Conservation (phyloP, 1,284 basidiomycete genomes). For the Agroathelia rolfsii region DNA sequence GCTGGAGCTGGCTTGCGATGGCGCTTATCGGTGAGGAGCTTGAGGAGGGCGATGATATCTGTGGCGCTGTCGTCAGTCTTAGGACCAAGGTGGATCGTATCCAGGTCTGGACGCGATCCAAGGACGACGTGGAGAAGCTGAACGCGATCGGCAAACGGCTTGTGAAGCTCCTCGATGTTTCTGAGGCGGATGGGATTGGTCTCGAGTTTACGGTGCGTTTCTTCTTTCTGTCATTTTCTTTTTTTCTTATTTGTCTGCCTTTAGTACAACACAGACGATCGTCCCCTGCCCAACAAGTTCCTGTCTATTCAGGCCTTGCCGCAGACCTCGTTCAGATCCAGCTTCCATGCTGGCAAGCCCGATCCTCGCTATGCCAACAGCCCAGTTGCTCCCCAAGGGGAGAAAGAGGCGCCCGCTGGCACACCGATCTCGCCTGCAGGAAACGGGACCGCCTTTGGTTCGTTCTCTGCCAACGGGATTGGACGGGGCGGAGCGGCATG, state of each 20-base stretch:
- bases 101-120: constrained; percentile 79
- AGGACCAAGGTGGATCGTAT: constrained; percentile 84
- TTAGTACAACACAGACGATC: constrained; percentile 75
- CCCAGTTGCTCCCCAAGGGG: constrained; percentile 17
- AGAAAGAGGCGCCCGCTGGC: neutral
- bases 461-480: no score
- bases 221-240: constrained; percentile 3
- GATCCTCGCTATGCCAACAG: constrained; percentile 10
- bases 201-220: constrained; percentile 76
- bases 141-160: constrained; percentile 79
- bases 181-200: constrained; percentile 69
- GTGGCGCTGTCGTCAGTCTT: constrained; percentile 84
- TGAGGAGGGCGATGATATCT: constrained; percentile 80
- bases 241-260: constrained; percentile 8
- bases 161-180: constrained; percentile 72
- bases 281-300: constrained; percentile 70
- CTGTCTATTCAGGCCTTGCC: constrained; percentile 67
- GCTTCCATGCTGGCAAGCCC: constrained; percentile 35
- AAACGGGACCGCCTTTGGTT: no score
- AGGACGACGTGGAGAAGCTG: constrained; percentile 74
- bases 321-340: constrained; percentile 49
- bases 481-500: no score
- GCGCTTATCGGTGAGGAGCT: constrained; percentile 86
- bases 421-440: constrained; percentile 1
- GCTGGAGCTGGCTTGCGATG: constrained; percentile 88